These are phyloP conservation scores for Prosopis cineraria DNA, from an alignment of 306 rosid genomes.

Conservation along the genomic window DNA sequence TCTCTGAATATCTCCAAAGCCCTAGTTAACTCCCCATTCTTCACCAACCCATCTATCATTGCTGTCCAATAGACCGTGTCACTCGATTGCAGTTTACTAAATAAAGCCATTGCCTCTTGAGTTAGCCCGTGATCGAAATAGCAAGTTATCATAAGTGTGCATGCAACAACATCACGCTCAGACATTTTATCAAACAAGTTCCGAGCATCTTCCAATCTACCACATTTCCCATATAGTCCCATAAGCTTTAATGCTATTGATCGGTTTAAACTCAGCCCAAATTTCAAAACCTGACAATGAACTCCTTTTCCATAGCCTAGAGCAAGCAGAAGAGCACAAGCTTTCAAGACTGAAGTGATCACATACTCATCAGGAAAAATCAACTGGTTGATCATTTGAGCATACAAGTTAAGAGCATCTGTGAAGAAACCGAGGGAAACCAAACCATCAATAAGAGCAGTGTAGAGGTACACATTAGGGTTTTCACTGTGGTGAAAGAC, in stretches of 20 bases:
- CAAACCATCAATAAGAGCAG: conserved; percentile 49
- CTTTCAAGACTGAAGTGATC: conserved; percentile 46
- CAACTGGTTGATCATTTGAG: conserved; percentile 27
- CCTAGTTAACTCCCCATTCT: conserved; percentile 37
- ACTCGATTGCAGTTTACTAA: not conserved
- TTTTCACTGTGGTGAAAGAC: conserved; percentile 33
- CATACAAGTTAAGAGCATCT: conserved; percentile 37
- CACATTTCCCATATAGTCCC: conserved; percentile 44
- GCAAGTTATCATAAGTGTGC: conserved; percentile 38
- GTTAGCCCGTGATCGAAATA: conserved; percentile 38
- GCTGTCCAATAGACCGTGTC: conserved; percentile 41
- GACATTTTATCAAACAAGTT: conserved; percentile 47
- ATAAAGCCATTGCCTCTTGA: conserved; percentile 43
- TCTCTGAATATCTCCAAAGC: conserved; percentile 41
- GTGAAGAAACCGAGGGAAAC: conserved; percentile 39
- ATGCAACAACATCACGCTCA: conserved; percentile 46
- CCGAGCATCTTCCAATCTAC: conserved; percentile 37
- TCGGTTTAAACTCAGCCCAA: conserved; percentile 44
- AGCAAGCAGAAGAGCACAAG: conserved; percentile 40
- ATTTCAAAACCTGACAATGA: conserved; percentile 48
- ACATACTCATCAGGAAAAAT: conserved; percentile 43
- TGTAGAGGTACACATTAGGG: conserved; percentile 54
- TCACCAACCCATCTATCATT: conserved; percentile 38
- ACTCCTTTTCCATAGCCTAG: conserved; percentile 37
- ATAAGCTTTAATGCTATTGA: conserved; percentile 46